phyloP scores from a whole-genome alignment of 768 basidiomycete genomes.

The Coprinopsis sp. region DNA sequence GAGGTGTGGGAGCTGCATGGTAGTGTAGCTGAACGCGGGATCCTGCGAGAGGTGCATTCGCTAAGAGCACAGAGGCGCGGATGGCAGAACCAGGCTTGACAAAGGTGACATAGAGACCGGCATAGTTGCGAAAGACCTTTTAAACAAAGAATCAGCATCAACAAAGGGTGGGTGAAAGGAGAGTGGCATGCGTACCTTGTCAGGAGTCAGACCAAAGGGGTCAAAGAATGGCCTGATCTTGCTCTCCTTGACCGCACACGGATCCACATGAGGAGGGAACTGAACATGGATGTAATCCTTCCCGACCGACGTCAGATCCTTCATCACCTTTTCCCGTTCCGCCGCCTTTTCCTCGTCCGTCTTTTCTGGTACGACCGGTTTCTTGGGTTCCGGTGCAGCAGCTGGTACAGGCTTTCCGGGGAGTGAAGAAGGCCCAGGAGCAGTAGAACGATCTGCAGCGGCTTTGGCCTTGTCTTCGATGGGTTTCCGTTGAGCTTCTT shows the following conservation, averaged over 20 bases:
- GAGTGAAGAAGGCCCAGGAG: background rate
- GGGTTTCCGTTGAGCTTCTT: background rate
- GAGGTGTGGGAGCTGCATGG: slow-evolving; percentile 59
- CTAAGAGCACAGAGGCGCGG: slow-evolving; percentile 63
- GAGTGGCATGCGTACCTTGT: slow-evolving; percentile 50
- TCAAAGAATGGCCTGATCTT: slow-evolving; percentile 67
- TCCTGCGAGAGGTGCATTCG: slow-evolving; percentile 16
- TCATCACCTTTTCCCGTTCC: slow-evolving; percentile 37
- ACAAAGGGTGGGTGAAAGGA: slow-evolving; percentile 2
- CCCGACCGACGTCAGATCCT: slow-evolving; percentile 56
- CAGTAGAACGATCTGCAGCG: background rate
- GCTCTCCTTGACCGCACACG: slow-evolving; percentile 52
- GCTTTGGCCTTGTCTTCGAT: background rate
- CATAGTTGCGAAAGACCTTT: slow-evolving; percentile 66
- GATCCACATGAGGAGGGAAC: slow-evolving; percentile 39
- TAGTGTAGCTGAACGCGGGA: slow-evolving; percentile 41
- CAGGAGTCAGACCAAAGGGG: slow-evolving; percentile 54
- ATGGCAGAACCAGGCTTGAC: slow-evolving; percentile 54
- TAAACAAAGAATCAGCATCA: slow-evolving; percentile 10
- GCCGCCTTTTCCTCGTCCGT: slow-evolving; percentile 32
- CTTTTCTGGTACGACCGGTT: slow-evolving; percentile 13
- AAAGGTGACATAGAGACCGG: slow-evolving; percentile 83
- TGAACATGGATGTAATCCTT: slow-evolving; percentile 64
- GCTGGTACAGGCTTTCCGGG: background rate
- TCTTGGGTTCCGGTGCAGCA: background rate